Evolutionary conservation across 306 rosid species (phyloP).

Genomic region (Castanea sativa): DNA sequence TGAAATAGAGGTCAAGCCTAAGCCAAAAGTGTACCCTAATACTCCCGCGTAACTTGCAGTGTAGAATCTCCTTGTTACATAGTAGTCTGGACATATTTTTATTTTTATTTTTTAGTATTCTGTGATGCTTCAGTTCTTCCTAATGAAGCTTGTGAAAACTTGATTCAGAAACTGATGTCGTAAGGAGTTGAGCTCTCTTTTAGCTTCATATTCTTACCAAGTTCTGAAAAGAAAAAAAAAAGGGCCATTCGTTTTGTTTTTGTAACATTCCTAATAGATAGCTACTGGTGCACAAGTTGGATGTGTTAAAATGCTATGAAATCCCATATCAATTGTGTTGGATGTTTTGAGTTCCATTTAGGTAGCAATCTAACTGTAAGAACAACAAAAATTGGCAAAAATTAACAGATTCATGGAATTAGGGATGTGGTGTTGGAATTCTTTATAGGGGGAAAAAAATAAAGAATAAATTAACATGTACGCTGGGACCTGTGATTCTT

Average conservation of each 20-base stretch:
- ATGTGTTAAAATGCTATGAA: background rate
- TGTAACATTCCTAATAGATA: background rate
- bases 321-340: background rate
- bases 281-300: background rate
- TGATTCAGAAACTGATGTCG: background rate
- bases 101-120: background rate
- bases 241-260: no score
- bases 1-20: slow-evolving; percentile 97
- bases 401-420: no score
- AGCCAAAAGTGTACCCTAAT: slow-evolving; percentile 87
- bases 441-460: no score
- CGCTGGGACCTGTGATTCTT: no score
- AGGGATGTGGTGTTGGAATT: no score
- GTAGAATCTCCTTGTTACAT: background rate
- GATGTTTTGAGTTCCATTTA: background rate
- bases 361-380: no score
- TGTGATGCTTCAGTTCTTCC: slow-evolving; percentile 20
- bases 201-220: background rate
- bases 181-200: background rate
- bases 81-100: background rate
- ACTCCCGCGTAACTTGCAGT: slow-evolving; percentile 44
- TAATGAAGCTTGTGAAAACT: slow-evolving; percentile 7
- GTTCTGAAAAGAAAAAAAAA: background rate
- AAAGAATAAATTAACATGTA: no score
- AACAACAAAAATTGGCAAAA: no score